Evolutionary conservation across 371 early-diverging fungal species (phyloP), one percentile per base, ranked within the genome.

Genomic region (Thermomucor indicae-seudaticae): DNA sequence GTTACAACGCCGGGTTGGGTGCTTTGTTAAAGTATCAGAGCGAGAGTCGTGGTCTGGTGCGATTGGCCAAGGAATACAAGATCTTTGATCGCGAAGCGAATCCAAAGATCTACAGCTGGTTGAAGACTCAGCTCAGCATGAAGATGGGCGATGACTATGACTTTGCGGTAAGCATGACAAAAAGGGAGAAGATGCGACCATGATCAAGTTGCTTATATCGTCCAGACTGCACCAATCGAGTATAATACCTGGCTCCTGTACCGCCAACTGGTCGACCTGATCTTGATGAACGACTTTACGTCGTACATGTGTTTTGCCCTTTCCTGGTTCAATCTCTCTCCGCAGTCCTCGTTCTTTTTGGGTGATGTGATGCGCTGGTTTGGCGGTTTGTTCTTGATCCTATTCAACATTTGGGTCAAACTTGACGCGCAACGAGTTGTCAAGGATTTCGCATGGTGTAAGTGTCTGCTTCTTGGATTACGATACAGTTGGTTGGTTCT

Each of bases 401-500:
- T 78, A 6, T 94, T 97, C 67, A 96, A 96, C 49, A 78, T 95
- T 48, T 94, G 96, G 92, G 96, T 96, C 48, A 94, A 95, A 67
- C 58, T 90, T 34, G 97, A 97, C 66, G 96, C 95, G n/a, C 92
- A 92, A 46, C 86, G 94, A 14, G 95, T 95, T 6, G 91, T 97
- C 49, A 92, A 92, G 68, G 97, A 96, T 70, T 97, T 89, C 72
- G 96, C 96, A 19, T 96, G 96, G 96, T 97, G 90, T 90, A 81
- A 76, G 86, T 80, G n/a, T n/a, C n/a, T n/a, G n/a, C n/a, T n/a
- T n/a, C n/a, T n/a, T n/a, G n/a, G n/a, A n/a, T n/a, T n/a, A n/a
- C n/a, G n/a, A n/a, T n/a, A n/a, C n/a, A n/a, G n/a, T n/a, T n/a
- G n/a, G n/a, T n/a, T n/a, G n/a, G n/a, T n/a, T n/a, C n/a, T n/a